Conservation (phyloP, 2,329 filamentous ascomycete genomes). For the Fusarium caatingaense region DNA sequence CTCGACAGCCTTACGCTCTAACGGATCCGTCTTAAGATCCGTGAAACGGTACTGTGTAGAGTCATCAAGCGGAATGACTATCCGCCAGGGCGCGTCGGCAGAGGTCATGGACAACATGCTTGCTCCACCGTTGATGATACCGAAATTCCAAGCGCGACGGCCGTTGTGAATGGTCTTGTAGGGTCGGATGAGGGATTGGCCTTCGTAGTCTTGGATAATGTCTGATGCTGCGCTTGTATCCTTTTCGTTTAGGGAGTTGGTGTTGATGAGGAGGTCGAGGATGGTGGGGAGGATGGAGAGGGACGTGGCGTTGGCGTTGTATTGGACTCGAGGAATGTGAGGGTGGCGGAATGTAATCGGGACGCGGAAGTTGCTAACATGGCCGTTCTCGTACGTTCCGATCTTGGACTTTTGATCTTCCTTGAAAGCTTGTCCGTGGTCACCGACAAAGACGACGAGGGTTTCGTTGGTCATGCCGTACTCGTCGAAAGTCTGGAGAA, state of each 20-base stretch:
- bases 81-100: conserved; percentile 47
- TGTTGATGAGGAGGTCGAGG: conserved; percentile 52
- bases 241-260: conserved; percentile 47
- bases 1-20: conserved; percentile 45
- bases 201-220: conserved; percentile 50
- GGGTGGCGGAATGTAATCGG: conserved; percentile 51
- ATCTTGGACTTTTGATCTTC: conserved; percentile 47
- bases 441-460: conserved; percentile 50
- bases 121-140: conserved; percentile 50
- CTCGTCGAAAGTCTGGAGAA: conserved; percentile 49
- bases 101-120: conserved; percentile 50
- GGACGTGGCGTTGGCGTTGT: conserved; percentile 49
- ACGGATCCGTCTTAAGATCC: conserved; percentile 45
- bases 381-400: conserved; percentile 51
- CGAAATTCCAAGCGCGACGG: conserved; percentile 51
- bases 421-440: conserved; percentile 52
- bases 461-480: conserved; percentile 51
- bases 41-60: conserved; percentile 51
- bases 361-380: conserved; percentile 50
- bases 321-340: conserved; percentile 47
- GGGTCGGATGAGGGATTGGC: conserved; percentile 50
- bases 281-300: conserved; percentile 52
- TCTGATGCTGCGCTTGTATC: conserved; percentile 44
- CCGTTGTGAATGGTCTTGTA: conserved; percentile 42
- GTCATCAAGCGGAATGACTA: conserved; percentile 50